Evolutionary conservation across 1,284 basidiomycete species (phyloP).

Genomic region (Rhodofomes roseus): DNA sequence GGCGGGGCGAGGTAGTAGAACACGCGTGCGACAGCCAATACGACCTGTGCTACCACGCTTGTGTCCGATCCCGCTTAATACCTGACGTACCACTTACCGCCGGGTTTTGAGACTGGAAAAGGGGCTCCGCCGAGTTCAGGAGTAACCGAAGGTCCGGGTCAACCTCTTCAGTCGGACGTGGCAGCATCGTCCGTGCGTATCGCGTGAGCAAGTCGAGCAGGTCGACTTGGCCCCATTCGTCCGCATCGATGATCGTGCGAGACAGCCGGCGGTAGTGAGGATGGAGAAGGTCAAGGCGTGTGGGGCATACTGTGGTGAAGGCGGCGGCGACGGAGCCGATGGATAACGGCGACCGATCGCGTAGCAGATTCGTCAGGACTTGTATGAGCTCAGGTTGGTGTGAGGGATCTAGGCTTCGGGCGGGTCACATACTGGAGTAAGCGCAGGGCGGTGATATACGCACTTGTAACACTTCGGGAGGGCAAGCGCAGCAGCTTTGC

Average conservation of each 20-base stretch:
- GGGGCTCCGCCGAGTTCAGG: conserved; percentile 66
- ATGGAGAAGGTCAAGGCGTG: conserved; percentile 84
- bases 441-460: conserved; percentile 1
- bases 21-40: conserved; percentile 67
- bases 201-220: conserved; percentile 76
- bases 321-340: conserved; percentile 85
- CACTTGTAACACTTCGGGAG: conserved; percentile 86
- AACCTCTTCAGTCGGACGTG: conserved; percentile 61
- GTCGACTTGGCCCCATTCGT: conserved; percentile 94
- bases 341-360: conserved; percentile 84
- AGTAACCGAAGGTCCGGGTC: conserved; percentile 80
- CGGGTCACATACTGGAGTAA: not conserved
- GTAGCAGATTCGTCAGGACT: conserved; percentile 73
- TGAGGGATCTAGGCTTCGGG: conserved; percentile 64
- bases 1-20: conserved; percentile 74
- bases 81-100: conserved; percentile 49
- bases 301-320: conserved; percentile 81
- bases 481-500: conserved; percentile 88
- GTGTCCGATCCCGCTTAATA: not conserved
- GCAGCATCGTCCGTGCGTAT: conserved; percentile 85
- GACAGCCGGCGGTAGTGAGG: conserved; percentile 86
- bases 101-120: conserved; percentile 83
- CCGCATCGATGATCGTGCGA: conserved; percentile 81
- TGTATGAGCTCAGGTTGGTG: conserved; percentile 73
- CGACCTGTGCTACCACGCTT: conserved; percentile 49